Base-by-base conservation (phyloP, 1,284 basidiomycete species). In the Cutaneotrichosporon arboriforme region DNA sequence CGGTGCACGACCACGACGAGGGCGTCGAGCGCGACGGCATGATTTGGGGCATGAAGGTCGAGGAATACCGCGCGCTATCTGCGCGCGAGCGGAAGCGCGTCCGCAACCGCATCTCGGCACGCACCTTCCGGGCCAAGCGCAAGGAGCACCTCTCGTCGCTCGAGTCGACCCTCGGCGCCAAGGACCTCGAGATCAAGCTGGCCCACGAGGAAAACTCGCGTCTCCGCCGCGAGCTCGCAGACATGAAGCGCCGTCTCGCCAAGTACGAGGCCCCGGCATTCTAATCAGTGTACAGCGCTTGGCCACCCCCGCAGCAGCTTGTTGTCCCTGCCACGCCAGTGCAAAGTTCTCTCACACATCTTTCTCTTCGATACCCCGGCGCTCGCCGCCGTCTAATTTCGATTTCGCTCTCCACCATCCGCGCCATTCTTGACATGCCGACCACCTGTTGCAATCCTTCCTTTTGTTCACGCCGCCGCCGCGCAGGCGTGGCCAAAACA, bases 31-130 rank as follows among this genome's bases (percentile, higher is more conserved):
- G 69, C 39, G 72, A 76, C 55, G 74, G 74, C 15, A 74, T 74
- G 70, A 76, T 76, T 53, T 76, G 74, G 74, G 74, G 74, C 12
- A 74, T 76, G 72, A 69, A 67, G 58, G 71, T 73, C 18, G 72
- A 73, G 17, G 68, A 69, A 20, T 76, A 76, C 57, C 57, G 70
- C 20, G 66, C 70, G 18, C 55, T 74, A 10, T 64, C 59, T 4
- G 74, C 74, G 10, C 61, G 72, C 42, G 74, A 76, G 55, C 57
- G 74, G 37, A 76, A 76, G 60, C 59, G 72, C 15, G 72, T 76
- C 14, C 57, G 74, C 39, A 76, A 76, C 53, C 68, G 72, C 47
- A 74, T 76, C 54, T 68, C 65, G 5, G 74, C 74, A 0, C 67
- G 74, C 53, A 76, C 74, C 2, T 74, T 74, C 63, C 57, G 74